Evolutionary conservation across 2,329 filamentous ascomycete genomes (phyloP), one percentile per base, ranked within the genome.

Genomic region (Beauveria brongniartii): DNA sequence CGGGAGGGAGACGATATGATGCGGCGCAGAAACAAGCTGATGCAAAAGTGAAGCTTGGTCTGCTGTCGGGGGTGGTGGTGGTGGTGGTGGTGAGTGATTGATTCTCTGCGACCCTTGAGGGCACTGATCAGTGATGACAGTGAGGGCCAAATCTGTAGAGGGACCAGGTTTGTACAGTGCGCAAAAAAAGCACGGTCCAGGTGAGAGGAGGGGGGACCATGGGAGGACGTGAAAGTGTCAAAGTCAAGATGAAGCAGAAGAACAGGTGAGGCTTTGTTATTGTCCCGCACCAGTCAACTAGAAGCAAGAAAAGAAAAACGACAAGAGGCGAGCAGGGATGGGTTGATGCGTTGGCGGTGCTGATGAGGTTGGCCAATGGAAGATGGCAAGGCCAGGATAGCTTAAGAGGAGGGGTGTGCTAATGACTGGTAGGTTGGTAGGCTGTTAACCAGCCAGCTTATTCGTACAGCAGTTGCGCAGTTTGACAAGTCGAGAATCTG

Each of bases 291-390:
- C 18, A 5, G 24, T 16, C 22, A 24, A 14, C 52, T 24, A 40
- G 24, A 20, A n/a, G 22, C 8, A 5, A 48, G 30, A 22, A 28
- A 40, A 58, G 50, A 50, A 50, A 50, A 41, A 40, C n/a, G 18
- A 43, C 24, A 3, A 44, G 40, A 20, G 24, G 30, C 18, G 52
- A 43, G 9, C 16, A 28, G 30, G 59, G 52, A 48, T 59, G 62
- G 63, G 30, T 64, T 74, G 73, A 74, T 75, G 73, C 70, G 73
- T 65, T 75, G 73, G 73, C 73, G 72, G 59, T 74, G 71, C 72
- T 67, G 72, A 68, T 64, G 66, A 66, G 65, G 66, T 70, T 65
- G 67, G 63, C 73, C 73, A 74, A 75, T 75, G 64, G 67, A 64
- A 66, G 66, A 63, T 60, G 65, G 65, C 69, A 65, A 65, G 70